A percentile compares a stretch with the other conserved stretches of the same genome.
phyloP scores from a whole-genome alignment of 176 grass and related monocot genomes.

The Musa acuminata region DNA sequence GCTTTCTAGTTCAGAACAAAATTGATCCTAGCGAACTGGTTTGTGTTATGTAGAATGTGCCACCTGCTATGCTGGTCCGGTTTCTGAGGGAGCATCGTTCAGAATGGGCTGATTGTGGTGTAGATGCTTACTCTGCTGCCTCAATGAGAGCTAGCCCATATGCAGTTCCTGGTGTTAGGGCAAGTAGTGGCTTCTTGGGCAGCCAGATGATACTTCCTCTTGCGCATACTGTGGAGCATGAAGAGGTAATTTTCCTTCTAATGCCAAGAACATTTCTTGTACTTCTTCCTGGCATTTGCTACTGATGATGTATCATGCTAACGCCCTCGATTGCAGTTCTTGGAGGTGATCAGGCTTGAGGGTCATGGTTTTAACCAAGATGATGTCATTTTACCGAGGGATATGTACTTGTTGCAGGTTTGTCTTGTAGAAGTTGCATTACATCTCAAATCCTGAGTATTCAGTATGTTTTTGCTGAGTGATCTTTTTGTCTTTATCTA shows the following conservation, averaged over 20 bases:
- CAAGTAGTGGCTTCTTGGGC: constrained; percentile 58
- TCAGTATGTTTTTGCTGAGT: neutral
- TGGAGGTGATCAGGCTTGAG: constrained; percentile 88
- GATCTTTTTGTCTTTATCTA: neutral
- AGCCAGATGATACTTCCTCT: constrained; percentile 78
- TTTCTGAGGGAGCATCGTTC: constrained; percentile 95
- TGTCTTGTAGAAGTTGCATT: neutral
- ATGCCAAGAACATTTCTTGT: neutral
- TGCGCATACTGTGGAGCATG: constrained; percentile 68
- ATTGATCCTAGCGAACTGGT: neutral
- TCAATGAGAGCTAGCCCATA: constrained; percentile 63
- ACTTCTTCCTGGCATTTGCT: neutral
- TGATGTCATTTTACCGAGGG: constrained; percentile 58
- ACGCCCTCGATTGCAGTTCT: constrained; percentile 35
- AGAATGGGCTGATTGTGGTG: constrained; percentile 89
- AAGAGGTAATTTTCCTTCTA: constrained; percentile 45
- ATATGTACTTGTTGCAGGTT: constrained; percentile 91
- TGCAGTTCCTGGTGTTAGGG: constrained; percentile 62
- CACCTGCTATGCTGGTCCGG: constrained; percentile 73
- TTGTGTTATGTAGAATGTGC: constrained; percentile 63
- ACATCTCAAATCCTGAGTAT: neutral
- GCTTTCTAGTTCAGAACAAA: neutral
- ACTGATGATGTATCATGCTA: neutral
- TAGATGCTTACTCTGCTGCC: constrained; percentile 81
- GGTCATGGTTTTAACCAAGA: constrained; percentile 79